Evolutionary conservation across 2,329 filamentous ascomycete genomes (phyloP), one percentile per base, ranked within the genome.

Genomic region (Verticillium nubilum): DNA sequence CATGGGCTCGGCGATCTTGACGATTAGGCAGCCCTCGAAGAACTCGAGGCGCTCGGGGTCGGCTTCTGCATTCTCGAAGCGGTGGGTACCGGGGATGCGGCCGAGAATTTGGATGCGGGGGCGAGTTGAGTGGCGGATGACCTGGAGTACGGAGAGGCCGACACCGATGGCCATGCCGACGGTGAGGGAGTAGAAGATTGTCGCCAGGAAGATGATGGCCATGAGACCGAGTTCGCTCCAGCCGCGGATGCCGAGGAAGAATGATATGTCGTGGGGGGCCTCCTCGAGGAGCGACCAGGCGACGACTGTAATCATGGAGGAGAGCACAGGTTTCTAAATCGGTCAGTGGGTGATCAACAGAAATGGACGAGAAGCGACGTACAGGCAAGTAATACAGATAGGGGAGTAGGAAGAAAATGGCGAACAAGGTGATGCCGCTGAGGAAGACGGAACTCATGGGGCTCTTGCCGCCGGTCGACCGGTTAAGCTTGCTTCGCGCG

Each of bases 301-400:
- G 27, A 99, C 94, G 2, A 97, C 94, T 15, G 90, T 93, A 62
- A 99, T 96, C 86, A 98, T 95, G 19, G 94, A 85, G 19, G 88
- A 96, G 23, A 99, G 83, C 1, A 98, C 92, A 4, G 91, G 91
- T 89, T 97, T 97, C 88, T 95, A 67, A 10, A 61, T 42, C 52
- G 26, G 10, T 23, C 42, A 12, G 42, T 12, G 15, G 17, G 50
- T 31, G 31, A 7, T 54, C 3, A 13, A 6, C 19, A 10, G n/a
- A 2, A 17, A 19, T 28, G 15, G 17, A 27, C 2, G 52, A 29
- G 10, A 7, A 2, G 17, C 2, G 5, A 82, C 91, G 75, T 76
- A 95, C 91, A n/a, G 95, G 95, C 54, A 99, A 83, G 71, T 92
- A 98, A 77, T 96, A 96, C 67, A 99, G 94, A 72, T 92, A 96